Evolutionary conservation across 768 basidiomycete species (phyloP).

Genomic region (Sistotremastrum suecicum): DNA sequence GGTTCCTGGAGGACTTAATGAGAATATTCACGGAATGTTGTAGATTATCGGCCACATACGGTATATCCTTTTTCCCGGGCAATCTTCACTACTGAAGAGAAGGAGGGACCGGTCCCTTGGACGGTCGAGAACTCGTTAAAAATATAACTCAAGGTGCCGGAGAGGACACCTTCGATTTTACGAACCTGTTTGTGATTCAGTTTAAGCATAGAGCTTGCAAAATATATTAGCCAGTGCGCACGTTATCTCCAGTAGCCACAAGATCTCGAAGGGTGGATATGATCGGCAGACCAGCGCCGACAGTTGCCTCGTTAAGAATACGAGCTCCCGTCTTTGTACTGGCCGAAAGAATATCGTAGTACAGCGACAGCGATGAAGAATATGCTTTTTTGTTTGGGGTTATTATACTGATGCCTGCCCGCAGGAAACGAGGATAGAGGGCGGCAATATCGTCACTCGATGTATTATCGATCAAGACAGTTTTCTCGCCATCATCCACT

Average conservation of each 20-base stretch:
- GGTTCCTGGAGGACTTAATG: constrained; percentile 55
- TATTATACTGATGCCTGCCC: constrained; percentile 69
- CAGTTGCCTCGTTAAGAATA: constrained; percentile 79
- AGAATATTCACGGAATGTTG: background rate
- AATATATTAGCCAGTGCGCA: constrained; percentile 16
- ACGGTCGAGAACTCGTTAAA: constrained; percentile 89
- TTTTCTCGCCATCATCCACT: constrained; percentile 33
- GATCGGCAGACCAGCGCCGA: constrained; percentile 91
- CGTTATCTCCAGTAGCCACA: constrained; percentile 85
- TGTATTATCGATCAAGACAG: constrained; percentile 83
- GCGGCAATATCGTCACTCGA: constrained; percentile 70
- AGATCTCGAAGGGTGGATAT: constrained; percentile 87
- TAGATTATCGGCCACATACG: constrained; percentile 25
- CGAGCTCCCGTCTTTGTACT: constrained; percentile 45
- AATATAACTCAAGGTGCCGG: constrained; percentile 96
- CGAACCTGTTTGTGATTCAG: constrained; percentile 32
- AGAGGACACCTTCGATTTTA: constrained; percentile 96
- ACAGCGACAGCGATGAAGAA: constrained; percentile 57
- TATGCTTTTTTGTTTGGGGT: constrained; percentile 99
- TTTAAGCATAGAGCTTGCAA: background rate
- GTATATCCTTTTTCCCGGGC: constrained; percentile 94
- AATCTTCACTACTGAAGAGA: constrained; percentile 78
- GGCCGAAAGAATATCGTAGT: constrained; percentile 49
- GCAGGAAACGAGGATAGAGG: constrained; percentile 69
- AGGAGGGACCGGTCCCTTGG: constrained; percentile 50